phyloP scores from a whole-genome alignment of 1,139 yeast species.

The Yamadazyma triangularis region DNA sequence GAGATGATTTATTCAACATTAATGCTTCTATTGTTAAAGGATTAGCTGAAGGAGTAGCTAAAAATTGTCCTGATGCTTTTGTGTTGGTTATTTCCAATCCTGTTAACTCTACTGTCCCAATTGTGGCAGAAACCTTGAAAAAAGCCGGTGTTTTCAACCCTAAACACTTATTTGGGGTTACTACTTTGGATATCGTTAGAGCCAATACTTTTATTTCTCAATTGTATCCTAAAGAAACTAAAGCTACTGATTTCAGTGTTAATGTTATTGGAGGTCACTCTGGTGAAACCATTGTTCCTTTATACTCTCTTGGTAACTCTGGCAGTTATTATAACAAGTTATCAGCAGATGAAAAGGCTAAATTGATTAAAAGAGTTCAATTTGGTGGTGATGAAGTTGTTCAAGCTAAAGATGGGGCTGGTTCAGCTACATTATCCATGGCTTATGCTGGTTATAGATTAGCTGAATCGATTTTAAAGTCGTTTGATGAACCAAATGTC shows the following conservation, averaged over 20 bases:
- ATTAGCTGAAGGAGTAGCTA: slow-evolving; percentile 85
- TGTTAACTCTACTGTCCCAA: slow-evolving; percentile 97
- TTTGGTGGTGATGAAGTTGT: slow-evolving; percentile 99
- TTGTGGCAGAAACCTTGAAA: slow-evolving; percentile 92
- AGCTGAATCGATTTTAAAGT: slow-evolving; percentile 81
- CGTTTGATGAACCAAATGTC: slow-evolving; percentile 67
- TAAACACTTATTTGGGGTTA: slow-evolving; percentile 90
- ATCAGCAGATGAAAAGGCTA: slow-evolving; percentile 55
- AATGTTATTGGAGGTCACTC: slow-evolving; percentile 97
- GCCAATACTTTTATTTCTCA: slow-evolving; percentile 88
- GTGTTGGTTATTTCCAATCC: slow-evolving; percentile 92
- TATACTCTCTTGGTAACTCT: slow-evolving; percentile 58
- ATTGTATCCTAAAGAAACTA: slow-evolving; percentile 44
- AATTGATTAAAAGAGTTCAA: slow-evolving; percentile 88
- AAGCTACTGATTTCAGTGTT: slow-evolving; percentile 70
- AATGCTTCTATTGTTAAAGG: slow-evolving; percentile 95
- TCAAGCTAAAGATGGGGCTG: slow-evolving; percentile 98
- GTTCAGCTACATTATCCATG: slow-evolving; percentile 98
- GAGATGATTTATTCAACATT: slow-evolving; percentile 96
- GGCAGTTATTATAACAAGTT: slow-evolving; percentile 45
- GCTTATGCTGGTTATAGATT: slow-evolving; percentile 97
- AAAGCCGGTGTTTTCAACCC: slow-evolving; percentile 86
- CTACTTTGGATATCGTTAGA: slow-evolving; percentile 93
- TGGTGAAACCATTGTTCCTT: slow-evolving; percentile 96
- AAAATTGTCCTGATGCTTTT: slow-evolving; percentile 82